A percentile compares a stretch with the other conserved stretches of the same genome.
These are phyloP conservation scores for Brettanomyces anomalus DNA, from an alignment of 805 yeast species.

Conservation along the genomic window DNA sequence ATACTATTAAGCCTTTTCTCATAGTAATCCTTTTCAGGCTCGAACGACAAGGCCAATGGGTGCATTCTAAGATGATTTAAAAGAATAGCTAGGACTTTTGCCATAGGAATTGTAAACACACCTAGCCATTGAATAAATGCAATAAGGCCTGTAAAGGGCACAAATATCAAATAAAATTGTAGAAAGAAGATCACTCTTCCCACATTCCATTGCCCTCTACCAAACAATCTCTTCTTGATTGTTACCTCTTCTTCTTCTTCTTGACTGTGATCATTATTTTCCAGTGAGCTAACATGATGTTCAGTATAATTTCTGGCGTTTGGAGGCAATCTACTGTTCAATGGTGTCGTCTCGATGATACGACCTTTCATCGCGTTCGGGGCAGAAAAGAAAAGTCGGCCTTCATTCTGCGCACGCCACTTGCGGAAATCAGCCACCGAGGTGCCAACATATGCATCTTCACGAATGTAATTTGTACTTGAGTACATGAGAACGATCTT, in stretches of 20 bases:
- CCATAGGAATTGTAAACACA: constrained; percentile 91
- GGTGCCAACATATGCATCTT: constrained; percentile 85
- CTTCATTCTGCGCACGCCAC: constrained; percentile 80
- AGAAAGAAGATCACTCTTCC: constrained; percentile 74
- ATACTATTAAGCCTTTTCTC: constrained; percentile 15
- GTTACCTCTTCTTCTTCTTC: constrained; percentile 21
- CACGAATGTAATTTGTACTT: constrained; percentile 73
- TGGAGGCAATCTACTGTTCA: not conserved
- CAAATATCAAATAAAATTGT: constrained; percentile 57
- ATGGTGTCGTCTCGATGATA: not conserved
- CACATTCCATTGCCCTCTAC: constrained; percentile 84
- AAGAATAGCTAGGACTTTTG: constrained; percentile 61
- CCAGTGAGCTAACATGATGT: not conserved
- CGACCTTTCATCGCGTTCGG: constrained; percentile 20
- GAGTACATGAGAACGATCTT: constrained; percentile 69
- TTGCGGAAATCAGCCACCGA: constrained; percentile 74
- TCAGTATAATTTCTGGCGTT: not conserved
- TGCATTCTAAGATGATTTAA: constrained; percentile 77
- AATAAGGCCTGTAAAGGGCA: constrained; percentile 53
- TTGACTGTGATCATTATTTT: constrained; percentile 9
- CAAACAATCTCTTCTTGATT: constrained; percentile 52
- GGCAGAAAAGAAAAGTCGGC: constrained; percentile 74
- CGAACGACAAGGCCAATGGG: constrained; percentile 81
- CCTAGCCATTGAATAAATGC: constrained; percentile 65
- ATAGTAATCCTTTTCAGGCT: constrained; percentile 45